Conservation (phyloP, 441 rosid genomes). For the Omphalea diandra region DNA sequence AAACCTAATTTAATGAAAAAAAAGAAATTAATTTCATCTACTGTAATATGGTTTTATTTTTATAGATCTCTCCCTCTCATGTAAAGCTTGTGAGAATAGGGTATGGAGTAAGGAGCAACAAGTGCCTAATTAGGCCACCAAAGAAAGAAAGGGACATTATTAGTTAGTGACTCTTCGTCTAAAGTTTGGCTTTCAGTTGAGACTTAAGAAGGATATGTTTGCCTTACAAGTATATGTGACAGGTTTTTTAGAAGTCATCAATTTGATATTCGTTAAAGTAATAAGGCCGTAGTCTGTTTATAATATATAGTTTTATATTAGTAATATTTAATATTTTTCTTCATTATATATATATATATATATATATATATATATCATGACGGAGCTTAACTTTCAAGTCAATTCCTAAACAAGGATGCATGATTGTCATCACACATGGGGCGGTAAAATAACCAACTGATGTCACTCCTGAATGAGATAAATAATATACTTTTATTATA, state of each 20-base stretch:
- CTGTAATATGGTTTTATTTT: background rate
- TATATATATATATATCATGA: too few species aligned
- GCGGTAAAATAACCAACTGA: background rate
- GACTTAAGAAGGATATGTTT: conserved; percentile 9
- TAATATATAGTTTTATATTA: too few species aligned
- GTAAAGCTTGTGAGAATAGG: conserved; percentile 24
- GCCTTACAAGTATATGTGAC: conserved; percentile 18
- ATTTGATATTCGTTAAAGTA: background rate
- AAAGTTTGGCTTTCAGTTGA: conserved; percentile 17
- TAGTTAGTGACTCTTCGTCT: background rate
- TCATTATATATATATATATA: too few species aligned
- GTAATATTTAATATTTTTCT: too few species aligned
- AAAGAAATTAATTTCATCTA: background rate
- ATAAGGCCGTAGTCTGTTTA: too few species aligned
- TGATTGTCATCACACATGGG: background rate
- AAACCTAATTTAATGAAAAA: too few species aligned
- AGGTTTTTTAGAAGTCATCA: background rate
- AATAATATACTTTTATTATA: too few species aligned
- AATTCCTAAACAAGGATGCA: background rate
- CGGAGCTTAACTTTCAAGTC: conserved; percentile 5
- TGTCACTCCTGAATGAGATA: background rate
- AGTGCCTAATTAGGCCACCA: conserved; percentile 12
- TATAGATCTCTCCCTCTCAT: conserved; percentile 1
- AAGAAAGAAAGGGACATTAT: conserved; percentile 27
- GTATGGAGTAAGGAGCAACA: conserved; percentile 9